Conservation (phyloP, 257 asterid species). For the Solanum medicagineum region DNA sequence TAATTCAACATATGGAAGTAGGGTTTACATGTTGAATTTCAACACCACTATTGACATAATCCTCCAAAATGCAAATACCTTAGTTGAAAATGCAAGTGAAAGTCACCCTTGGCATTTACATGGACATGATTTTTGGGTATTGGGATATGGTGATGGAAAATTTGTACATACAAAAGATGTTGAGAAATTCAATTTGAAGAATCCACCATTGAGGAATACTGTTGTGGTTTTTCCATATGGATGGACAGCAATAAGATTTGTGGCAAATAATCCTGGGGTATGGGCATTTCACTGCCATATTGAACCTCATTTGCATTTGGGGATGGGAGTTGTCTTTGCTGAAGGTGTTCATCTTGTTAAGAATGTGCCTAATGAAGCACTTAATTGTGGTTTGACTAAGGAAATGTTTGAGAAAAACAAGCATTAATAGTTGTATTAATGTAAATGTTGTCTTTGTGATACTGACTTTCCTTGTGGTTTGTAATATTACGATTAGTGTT, state of each 20-base stretch:
- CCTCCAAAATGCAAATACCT: constrained; percentile 63
- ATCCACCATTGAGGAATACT: constrained; percentile 61
- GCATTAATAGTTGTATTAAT: background rate
- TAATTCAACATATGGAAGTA: constrained; percentile 44
- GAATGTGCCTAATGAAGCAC: constrained; percentile 39
- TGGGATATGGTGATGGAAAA: constrained; percentile 69
- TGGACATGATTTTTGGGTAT: constrained; percentile 79
- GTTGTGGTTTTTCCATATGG: constrained; percentile 62
- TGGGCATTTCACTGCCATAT: constrained; percentile 89
- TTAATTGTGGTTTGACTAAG: constrained; percentile 47
- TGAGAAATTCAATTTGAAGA: constrained; percentile 32
- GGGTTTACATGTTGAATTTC: constrained; percentile 40
- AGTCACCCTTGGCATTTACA: constrained; percentile 90
- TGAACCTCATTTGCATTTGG: constrained; percentile 70
- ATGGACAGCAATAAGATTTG: constrained; percentile 77
- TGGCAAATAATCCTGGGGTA: constrained; percentile 68
- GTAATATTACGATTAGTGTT: background rate
- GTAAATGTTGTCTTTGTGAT: background rate
- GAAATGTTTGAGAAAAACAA: constrained; percentile 4
- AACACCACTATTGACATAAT: constrained; percentile 57
- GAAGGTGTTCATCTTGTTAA: constrained; percentile 35
- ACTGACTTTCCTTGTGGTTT: background rate
- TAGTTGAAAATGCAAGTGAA: constrained; percentile 44
- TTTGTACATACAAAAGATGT: constrained; percentile 25
- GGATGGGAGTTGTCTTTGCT: constrained; percentile 73